Evolutionary conservation across 768 basidiomycete species (phyloP).

Genomic region (Suillus paluster): DNA sequence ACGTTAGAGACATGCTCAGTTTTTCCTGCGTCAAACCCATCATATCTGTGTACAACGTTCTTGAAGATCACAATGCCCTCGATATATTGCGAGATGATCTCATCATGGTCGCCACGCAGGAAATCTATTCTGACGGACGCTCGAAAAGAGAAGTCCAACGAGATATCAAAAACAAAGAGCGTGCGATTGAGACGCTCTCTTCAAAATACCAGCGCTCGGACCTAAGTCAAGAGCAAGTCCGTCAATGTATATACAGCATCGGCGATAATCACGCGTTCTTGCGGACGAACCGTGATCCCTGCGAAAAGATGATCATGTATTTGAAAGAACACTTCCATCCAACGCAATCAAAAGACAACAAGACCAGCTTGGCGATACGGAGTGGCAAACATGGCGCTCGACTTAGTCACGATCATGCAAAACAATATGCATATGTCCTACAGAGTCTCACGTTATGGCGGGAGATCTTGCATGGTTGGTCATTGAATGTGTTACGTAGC

Average conservation of each 20-base stretch:
- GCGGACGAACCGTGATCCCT: conserved; percentile 85
- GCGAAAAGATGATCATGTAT: conserved; percentile 80
- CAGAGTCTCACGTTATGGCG: conserved; percentile 89
- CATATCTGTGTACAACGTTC: conserved; percentile 69
- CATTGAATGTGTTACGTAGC: conserved; percentile 16
- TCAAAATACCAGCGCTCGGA: conserved; percentile 60
- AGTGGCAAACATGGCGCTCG: conserved; percentile 82
- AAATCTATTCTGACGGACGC: conserved; percentile 76
- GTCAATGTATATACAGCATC: conserved; percentile 85
- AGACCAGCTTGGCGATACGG: conserved; percentile 75
- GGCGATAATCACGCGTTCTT: conserved; percentile 92
- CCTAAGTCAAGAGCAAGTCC: conserved; percentile 66
- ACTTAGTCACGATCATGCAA: conserved; percentile 81
- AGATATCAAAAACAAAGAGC: conserved; percentile 84
- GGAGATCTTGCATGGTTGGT: conserved; percentile 78
- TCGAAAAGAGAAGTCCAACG: conserved; percentile 78
- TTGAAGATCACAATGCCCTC: conserved; percentile 67
- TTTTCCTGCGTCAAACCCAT: conserved; percentile 83
- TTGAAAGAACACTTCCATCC: conserved; percentile 81
- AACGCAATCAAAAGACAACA: conserved; percentile 64
- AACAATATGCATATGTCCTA: conserved; percentile 84
- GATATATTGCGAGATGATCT: conserved; percentile 79
- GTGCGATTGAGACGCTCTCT: conserved; percentile 79
- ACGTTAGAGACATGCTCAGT: conserved; percentile 77
- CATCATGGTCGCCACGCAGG: conserved; percentile 76